Evolutionary conservation across 352 stramenopile genomes (phyloP).

Genomic region (Albugo candida): DNA sequence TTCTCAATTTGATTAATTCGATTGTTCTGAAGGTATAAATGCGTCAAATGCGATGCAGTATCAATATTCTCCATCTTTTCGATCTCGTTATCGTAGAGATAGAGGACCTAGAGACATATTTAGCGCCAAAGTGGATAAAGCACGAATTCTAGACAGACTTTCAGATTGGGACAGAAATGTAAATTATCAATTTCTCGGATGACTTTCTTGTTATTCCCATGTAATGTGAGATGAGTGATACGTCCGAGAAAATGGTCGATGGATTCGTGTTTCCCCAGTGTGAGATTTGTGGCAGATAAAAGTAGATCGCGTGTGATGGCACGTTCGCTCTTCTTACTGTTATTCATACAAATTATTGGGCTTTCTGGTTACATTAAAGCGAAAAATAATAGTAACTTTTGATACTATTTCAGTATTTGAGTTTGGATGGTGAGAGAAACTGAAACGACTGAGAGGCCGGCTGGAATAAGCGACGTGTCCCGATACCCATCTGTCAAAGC

Average conservation of each 20-base stretch:
- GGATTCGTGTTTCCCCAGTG: slow-evolving; percentile 36
- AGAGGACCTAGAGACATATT: slow-evolving; percentile 18
- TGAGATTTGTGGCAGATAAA: slow-evolving; percentile 41
- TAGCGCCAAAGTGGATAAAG: background rate
- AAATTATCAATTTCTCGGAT: slow-evolving; percentile 34
- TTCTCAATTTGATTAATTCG: slow-evolving; percentile 28
- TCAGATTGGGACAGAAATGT: slow-evolving; percentile 37
- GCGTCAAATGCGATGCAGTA: slow-evolving; percentile 24
- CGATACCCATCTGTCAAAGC: no score
- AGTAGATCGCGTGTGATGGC: slow-evolving; percentile 43
- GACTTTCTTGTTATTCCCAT: slow-evolving; percentile 18
- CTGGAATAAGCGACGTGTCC: no score
- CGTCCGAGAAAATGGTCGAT: slow-evolving; percentile 50
- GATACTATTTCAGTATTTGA: no score
- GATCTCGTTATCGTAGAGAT: slow-evolving; percentile 65
- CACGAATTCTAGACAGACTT: slow-evolving; percentile 4
- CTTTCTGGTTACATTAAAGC: no score
- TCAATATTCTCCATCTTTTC: slow-evolving; percentile 31
- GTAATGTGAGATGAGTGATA: slow-evolving; percentile 47
- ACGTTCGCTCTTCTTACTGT: background rate
- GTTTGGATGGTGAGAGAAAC: no score
- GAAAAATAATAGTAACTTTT: no score
- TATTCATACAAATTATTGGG: no score
- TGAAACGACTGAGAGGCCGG: no score
- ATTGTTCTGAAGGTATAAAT: slow-evolving; percentile 61